Evolutionary conservation across 805 yeast species (phyloP).

Genomic region (Wickerhamomyces pijperi): DNA sequence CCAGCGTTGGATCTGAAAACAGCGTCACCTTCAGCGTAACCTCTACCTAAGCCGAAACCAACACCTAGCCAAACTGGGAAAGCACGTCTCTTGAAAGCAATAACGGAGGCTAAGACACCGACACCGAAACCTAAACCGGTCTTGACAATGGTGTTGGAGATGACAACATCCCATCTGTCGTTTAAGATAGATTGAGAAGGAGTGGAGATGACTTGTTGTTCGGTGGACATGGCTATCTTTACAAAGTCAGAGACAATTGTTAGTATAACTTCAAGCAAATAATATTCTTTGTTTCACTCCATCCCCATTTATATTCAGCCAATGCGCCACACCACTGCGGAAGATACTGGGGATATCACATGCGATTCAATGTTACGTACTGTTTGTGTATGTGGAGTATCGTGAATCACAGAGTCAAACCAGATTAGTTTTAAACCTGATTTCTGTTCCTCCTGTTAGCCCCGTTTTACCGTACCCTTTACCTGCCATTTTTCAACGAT

Average conservation of each 20-base stretch:
- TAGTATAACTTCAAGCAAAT: not conserved
- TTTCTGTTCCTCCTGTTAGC: not conserved
- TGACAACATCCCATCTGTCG: conserved; percentile 89
- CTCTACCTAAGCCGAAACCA: conserved; percentile 97
- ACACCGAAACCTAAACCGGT: conserved; percentile 95
- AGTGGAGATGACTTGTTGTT: conserved; percentile 12
- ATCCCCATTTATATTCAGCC: no score
- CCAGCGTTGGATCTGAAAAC: conserved; percentile 82
- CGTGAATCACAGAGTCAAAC: not conserved
- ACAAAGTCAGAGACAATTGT: not conserved
- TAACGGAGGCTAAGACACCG: conserved; percentile 86
- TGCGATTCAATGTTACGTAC: no score
- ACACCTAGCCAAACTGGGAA: conserved; percentile 97
- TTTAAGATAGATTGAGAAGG: conserved; percentile 50
- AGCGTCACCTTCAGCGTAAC: conserved; percentile 97
- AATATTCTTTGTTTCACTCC: no score
- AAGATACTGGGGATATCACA: no score
- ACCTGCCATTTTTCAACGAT: not conserved
- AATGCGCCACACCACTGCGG: no score
- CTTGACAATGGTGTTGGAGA: conserved; percentile 88
- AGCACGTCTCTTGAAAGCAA: conserved; percentile 85
- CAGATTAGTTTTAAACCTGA: no score
- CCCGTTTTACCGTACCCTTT: no score
- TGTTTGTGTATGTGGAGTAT: no score
- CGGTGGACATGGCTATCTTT: not conserved